Conservation (phyloP, 306 rosid species). For the peach (Prunus persica) region Prunus_persica_NCBIv2 NC_034009.1:32826501-32827000, state of each 20-base stretch:
- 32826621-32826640: too few species aligned
- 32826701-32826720: neutral
- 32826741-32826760: too few species aligned
- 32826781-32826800: too few species aligned
- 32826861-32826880: too few species aligned
- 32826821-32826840: too few species aligned
- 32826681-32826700: neutral
- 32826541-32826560: neutral
- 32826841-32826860: too few species aligned
- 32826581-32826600: neutral
- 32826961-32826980: neutral
- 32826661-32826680: too few species aligned
- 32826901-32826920: neutral
- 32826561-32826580: neutral
- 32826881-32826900: neutral
- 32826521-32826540: neutral
- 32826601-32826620: neutral
- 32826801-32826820: too few species aligned
- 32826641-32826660: too few species aligned
- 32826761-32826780: too few species aligned
- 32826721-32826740: neutral
- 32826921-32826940: neutral
- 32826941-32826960: neutral
- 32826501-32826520: constrained; percentile 42
- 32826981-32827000: neutral